Conservation (phyloP, 2,329 filamentous ascomycete genomes). For the Chrysoporthe deuterocubensis region DNA sequence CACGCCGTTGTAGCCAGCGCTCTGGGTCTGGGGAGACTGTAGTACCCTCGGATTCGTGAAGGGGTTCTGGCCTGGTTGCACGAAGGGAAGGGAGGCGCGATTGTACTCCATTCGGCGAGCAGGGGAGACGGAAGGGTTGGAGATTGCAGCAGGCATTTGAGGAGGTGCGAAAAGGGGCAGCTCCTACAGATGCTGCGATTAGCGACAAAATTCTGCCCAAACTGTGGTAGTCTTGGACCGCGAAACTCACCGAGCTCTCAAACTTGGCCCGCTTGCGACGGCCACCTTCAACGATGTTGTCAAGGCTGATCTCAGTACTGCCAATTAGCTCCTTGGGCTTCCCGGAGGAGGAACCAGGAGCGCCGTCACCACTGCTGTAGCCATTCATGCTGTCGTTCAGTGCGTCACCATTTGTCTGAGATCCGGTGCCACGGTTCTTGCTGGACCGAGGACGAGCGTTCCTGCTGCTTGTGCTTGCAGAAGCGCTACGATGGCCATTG, state of each 20-base stretch:
- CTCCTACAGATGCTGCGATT: conserved; percentile 63
- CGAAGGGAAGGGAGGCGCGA: conserved; percentile 75
- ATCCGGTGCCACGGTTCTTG: conserved; percentile 64
- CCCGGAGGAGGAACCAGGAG: conserved; percentile 74
- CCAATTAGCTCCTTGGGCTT: conserved; percentile 80
- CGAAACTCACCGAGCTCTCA: conserved; percentile 88
- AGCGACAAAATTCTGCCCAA: conserved; percentile 14
- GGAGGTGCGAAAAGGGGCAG: conserved; percentile 92
- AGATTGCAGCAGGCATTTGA: conserved; percentile 91
- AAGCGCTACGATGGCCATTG: conserved; percentile 76
- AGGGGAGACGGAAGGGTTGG: conserved; percentile 95
- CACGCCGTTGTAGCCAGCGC: conserved; percentile 55
- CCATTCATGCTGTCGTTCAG: conserved; percentile 69
- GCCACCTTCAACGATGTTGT: conserved; percentile 97
- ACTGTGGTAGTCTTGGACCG: background rate
- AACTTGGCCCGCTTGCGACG: conserved; percentile 92
- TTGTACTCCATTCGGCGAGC: conserved; percentile 78
- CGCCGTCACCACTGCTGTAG: conserved; percentile 88
- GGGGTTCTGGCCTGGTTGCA: conserved; percentile 75
- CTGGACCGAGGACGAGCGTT: conserved; percentile 71
- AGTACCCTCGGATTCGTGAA: conserved; percentile 78
- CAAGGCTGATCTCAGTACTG: conserved; percentile 95
- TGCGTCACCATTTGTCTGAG: conserved; percentile 58
- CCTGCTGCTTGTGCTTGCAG: conserved; percentile 65
- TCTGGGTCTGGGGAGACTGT: conserved; percentile 82